Evolutionary conservation across 2,329 filamentous ascomycete genomes (phyloP).

Genomic region (Hymenoscyphus salicellus): DNA sequence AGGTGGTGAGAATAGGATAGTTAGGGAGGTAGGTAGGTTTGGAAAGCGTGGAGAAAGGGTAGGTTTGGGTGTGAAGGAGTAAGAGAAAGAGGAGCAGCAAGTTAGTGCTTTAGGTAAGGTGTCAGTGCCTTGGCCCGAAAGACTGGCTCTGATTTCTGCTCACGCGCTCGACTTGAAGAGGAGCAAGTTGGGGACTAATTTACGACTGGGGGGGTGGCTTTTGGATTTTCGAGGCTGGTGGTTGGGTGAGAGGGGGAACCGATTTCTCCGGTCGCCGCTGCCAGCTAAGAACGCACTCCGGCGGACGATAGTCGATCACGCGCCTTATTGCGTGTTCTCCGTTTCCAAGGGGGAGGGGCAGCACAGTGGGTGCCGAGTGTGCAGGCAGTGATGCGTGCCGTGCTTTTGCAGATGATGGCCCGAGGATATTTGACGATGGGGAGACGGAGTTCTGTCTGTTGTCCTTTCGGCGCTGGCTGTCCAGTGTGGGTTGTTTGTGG

Average conservation of each 20-base stretch:
- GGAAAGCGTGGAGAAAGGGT: conserved; percentile 11
- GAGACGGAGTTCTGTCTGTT: too few relatives aligned
- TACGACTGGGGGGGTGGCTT: conserved; percentile 19
- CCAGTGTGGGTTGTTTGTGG: too few relatives aligned
- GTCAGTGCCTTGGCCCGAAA: conserved; percentile 31
- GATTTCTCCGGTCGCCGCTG: conserved; percentile 13
- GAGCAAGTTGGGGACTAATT: conserved; percentile 31
- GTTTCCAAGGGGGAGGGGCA: too few relatives aligned
- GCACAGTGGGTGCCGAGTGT: too few relatives aligned
- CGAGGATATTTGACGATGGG: too few relatives aligned
- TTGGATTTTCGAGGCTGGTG: conserved; percentile 18
- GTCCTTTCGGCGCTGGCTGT: too few relatives aligned
- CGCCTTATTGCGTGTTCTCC: too few relatives aligned
- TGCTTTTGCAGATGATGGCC: too few relatives aligned
- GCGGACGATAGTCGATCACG: too few relatives aligned
- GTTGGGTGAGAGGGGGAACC: conserved; percentile 24
- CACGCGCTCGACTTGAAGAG: conserved; percentile 36
- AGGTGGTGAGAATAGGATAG: conserved; percentile 8
- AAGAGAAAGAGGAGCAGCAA: conserved; percentile 16
- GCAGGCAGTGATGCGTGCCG: too few relatives aligned
- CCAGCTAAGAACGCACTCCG: too few relatives aligned
- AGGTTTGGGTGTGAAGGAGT: conserved; percentile 22
- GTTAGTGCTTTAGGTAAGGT: conserved; percentile 24
- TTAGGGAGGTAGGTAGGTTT: conserved; percentile 12
- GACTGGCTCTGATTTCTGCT: conserved; percentile 32